Percentiles rank a stretch among this genome's conserved stretches.
Evolutionary conservation across 495 filamentous ascomycete species (phyloP).

Genomic region (Lophiotrema nucula): DNA sequence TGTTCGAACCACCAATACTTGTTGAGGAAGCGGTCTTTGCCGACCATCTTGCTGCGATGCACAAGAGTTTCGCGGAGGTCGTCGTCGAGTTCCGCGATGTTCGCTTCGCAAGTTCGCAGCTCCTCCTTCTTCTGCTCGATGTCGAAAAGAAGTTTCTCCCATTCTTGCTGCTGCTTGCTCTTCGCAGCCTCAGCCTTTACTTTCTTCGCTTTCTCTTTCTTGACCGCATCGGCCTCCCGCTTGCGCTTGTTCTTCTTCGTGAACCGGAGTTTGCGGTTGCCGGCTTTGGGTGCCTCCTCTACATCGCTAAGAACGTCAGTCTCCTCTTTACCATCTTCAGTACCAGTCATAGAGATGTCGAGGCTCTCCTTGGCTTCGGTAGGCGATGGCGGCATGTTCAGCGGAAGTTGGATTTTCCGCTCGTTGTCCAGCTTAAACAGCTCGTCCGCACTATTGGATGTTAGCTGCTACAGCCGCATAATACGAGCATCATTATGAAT

Average conservation of each 20-base stretch:
- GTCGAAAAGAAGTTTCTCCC: constrained; percentile 79
- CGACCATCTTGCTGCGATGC: constrained; percentile 81
- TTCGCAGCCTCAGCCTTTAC: constrained; percentile 79
- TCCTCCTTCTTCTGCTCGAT: constrained; percentile 80
- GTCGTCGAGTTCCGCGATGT: constrained; percentile 81
- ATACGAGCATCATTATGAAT: constrained; percentile 6
- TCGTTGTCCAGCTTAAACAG: constrained; percentile 80
- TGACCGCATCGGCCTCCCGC: constrained; percentile 61
- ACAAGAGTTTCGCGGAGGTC: constrained; percentile 92
- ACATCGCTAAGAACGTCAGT: constrained; percentile 43
- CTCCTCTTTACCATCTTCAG: constrained; percentile 60
- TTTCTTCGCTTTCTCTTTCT: constrained; percentile 67
- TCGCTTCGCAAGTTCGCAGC: constrained; percentile 75
- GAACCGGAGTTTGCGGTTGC: constrained; percentile 69
- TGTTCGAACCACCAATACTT: constrained; percentile 99
- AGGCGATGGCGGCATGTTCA: constrained; percentile 66
- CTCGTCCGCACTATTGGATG: constrained; percentile 67
- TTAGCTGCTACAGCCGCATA: neutral
- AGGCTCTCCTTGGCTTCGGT: constrained; percentile 64
- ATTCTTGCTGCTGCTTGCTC: constrained; percentile 75
- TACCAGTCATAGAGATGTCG: constrained; percentile 43
- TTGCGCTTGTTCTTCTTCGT: constrained; percentile 66
- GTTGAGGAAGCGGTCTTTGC: constrained; percentile 95
- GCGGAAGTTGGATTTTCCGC: constrained; percentile 74
- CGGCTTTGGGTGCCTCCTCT: constrained; percentile 15